phyloP scores from a whole-genome alignment of 805 yeast genomes.

The Teunomyces cretensis region DNA sequence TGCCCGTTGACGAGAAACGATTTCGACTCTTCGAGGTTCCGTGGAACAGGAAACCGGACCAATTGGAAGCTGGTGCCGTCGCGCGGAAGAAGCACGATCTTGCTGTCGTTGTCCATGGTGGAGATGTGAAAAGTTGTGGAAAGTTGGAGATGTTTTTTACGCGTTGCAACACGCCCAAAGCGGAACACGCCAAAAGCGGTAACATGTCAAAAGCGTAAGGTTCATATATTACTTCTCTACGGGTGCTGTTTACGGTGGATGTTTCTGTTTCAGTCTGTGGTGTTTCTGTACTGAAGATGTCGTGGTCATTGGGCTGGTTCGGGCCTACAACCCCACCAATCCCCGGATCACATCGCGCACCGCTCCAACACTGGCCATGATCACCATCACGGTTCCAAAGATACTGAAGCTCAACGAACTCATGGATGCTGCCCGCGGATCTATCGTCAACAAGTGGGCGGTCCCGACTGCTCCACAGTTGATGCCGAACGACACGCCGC shows the following conservation, averaged over 20 bases:
- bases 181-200: no score
- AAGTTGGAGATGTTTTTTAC: not conserved
- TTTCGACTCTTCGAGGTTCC: slow-evolving; percentile 1
- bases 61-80: not conserved
- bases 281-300: no score
- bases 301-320: no score
- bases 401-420: slow-evolving; percentile 68
- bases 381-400: slow-evolving; percentile 72
- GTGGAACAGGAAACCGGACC: slow-evolving; percentile 5
- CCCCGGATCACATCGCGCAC: slow-evolving; percentile 39
- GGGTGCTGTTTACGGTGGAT: no score
- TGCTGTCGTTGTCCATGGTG: not conserved
- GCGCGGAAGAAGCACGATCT: slow-evolving; percentile 4
- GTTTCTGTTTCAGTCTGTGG: no score
- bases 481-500: slow-evolving; percentile 75
- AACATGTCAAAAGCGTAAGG: no score
- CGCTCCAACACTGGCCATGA: slow-evolving; percentile 57
- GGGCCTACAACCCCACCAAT: slow-evolving; percentile 50
- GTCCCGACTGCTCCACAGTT: slow-evolving; percentile 85
- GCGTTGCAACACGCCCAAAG: no score
- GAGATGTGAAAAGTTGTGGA: no score
- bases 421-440: slow-evolving; percentile 81
- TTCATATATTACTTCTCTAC: no score
- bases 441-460: slow-evolving; percentile 65
- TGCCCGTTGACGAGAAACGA: slow-evolving; percentile 6